Percentiles rank a stretch among this genome's conserved stretches.
These are phyloP conservation scores for Cordyceps tenuipes DNA, from an alignment of 2,329 filamentous ascomycete species.

Conservation along the genomic window DNA sequence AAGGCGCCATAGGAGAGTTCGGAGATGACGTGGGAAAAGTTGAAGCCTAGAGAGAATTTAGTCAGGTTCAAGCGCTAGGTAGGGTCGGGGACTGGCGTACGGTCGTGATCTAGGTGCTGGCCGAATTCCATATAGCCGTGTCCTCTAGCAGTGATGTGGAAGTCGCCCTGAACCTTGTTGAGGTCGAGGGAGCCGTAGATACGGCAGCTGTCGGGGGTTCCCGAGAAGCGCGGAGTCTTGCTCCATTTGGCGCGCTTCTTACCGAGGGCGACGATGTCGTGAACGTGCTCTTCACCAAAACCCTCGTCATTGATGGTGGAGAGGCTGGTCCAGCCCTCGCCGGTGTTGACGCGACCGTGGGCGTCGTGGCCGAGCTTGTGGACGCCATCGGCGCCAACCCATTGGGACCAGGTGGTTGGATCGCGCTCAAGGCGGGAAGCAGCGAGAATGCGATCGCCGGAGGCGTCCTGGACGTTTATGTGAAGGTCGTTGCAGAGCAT, in stretches of 20 bases:
- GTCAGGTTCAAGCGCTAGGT: not conserved
- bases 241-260: conserved; percentile 56
- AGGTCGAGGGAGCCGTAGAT: conserved; percentile 84
- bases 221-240: conserved; percentile 64
- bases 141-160: conserved; percentile 90
- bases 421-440: conserved; percentile 66
- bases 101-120: conserved; percentile 68
- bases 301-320: conserved; percentile 50
- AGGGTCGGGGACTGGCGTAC: not conserved
- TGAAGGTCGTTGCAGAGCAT: conserved; percentile 89
- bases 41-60: conserved; percentile 58
- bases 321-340: conserved; percentile 45
- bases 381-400: conserved; percentile 65
- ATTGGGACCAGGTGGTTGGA: conserved; percentile 71
- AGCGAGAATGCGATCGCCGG: conserved; percentile 85
- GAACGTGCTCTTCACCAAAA: conserved; percentile 74
- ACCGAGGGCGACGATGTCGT: conserved; percentile 74
- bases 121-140: conserved; percentile 80
- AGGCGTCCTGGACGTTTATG: conserved; percentile 93
- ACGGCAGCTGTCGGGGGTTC: conserved; percentile 64
- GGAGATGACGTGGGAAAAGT: conserved; percentile 94
- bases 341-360: conserved; percentile 46
- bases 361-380: conserved; percentile 51
- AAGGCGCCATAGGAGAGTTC: conserved; percentile 97
- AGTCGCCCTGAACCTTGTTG: conserved; percentile 97